Conservation (phyloP, 805 yeast genomes). For the Saccharomycopsis sp. region DNA sequence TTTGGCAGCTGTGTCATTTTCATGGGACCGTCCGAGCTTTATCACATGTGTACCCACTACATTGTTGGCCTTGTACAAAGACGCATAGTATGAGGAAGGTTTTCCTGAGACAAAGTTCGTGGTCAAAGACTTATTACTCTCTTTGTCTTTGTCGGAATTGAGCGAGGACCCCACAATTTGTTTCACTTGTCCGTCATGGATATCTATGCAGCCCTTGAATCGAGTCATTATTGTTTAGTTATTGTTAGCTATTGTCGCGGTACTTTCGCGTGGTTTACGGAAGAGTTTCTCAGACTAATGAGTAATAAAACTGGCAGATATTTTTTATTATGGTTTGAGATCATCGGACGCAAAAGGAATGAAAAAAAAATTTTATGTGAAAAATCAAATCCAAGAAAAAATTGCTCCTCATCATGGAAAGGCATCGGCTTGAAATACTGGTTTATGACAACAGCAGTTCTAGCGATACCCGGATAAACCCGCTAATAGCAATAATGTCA, state of each 20-base stretch:
- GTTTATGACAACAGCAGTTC: too few relatives aligned
- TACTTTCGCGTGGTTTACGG: too few relatives aligned
- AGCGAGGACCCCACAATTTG: slow-evolving; percentile 96
- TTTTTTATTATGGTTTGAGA: too few relatives aligned
- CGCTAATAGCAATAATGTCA: not conserved
- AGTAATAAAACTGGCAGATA: too few relatives aligned
- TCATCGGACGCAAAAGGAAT: not conserved
- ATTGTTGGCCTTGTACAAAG: slow-evolving; percentile 50
- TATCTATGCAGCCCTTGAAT: slow-evolving; percentile 91
- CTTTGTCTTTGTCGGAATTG: slow-evolving; percentile 43
- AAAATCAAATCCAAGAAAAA: not conserved
- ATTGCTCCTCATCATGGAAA: not conserved
- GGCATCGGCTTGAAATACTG: too few relatives aligned
- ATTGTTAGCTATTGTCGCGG: too few relatives aligned
- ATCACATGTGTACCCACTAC: slow-evolving; percentile 87
- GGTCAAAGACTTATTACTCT: slow-evolving; percentile 34
- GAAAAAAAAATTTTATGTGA: not conserved
- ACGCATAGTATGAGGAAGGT: slow-evolving; percentile 70
- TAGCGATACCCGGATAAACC: too few relatives aligned
- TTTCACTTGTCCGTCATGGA: slow-evolving; percentile 91
- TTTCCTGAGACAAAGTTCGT: slow-evolving; percentile 77
- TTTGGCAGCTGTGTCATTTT: slow-evolving; percentile 76
- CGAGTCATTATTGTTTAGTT: slow-evolving; percentile 62
- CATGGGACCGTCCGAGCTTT: slow-evolving; percentile 70
- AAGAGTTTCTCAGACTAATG: too few relatives aligned